Conservation (phyloP, 2,329 filamentous ascomycete genomes). For the Aspergillus sp. region DNA sequence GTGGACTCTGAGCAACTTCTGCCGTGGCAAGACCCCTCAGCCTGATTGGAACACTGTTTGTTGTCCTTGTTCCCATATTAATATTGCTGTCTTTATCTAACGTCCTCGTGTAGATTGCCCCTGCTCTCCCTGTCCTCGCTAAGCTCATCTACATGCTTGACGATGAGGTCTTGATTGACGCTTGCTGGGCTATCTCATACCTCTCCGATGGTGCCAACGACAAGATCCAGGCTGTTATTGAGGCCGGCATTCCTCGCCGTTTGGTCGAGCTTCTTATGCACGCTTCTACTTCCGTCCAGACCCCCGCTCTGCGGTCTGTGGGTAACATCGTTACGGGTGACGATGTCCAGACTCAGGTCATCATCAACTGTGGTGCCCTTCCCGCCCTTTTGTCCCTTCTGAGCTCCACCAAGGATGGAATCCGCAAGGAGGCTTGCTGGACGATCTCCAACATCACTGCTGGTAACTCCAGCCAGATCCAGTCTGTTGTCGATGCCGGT, state of each 20-base stretch:
- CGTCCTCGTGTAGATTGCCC: conserved; percentile 67
- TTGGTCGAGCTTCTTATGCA: conserved; percentile 98
- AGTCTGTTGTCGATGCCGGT: conserved; percentile 92
- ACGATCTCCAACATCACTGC: conserved; percentile 99
- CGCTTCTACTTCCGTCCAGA: conserved; percentile 96
- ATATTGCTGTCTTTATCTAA: conserved; percentile 11
- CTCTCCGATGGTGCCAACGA: conserved; percentile 97
- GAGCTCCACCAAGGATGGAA: conserved; percentile 96
- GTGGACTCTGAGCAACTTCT: conserved; percentile 99
- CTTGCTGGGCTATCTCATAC: conserved; percentile 99
- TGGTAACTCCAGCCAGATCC: conserved; percentile 96
- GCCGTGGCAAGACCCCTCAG: conserved; percentile 97
- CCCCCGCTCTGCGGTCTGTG: conserved; percentile 91
- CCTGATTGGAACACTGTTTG: conserved; percentile 94
- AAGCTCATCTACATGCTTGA: conserved; percentile 99
- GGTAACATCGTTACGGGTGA: conserved; percentile 99
- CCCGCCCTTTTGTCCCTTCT: conserved; percentile 89
- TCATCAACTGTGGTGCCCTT: conserved; percentile 96
- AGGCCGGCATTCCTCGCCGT: conserved; percentile 93
- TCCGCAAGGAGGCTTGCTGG: conserved; percentile 99
- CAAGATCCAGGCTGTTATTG: conserved; percentile 98
- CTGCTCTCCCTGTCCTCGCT: conserved; percentile 87
- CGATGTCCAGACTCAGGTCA: conserved; percentile 97
- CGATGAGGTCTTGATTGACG: conserved; percentile 96
- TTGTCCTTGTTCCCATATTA: conserved; percentile 17